phyloP scores from a whole-genome alignment of 1,284 basidiomycete genomes.

The Thelephora terrestris region DNA sequence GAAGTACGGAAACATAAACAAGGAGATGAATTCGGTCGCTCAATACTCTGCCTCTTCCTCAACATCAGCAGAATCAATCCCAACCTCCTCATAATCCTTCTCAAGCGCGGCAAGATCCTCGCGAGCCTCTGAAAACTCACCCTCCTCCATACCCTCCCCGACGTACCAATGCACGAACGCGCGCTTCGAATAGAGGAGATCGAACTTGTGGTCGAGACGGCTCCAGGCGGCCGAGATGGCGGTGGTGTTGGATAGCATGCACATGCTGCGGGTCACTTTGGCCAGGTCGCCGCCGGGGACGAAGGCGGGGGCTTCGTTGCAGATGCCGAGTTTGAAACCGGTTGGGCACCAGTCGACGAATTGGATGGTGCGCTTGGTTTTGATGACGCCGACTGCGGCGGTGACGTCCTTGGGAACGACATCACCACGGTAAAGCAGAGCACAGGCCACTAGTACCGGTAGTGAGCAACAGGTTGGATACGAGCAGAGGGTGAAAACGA shows the following conservation, averaged over 20 bases:
- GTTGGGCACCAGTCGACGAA: slow-evolving; percentile 91
- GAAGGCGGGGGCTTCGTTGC: slow-evolving; percentile 80
- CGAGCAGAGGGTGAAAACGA: slow-evolving; percentile 9
- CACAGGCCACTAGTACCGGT: slow-evolving; percentile 51
- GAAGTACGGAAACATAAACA: too few species aligned
- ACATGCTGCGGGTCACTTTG: slow-evolving; percentile 79
- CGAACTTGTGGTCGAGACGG: slow-evolving; percentile 96
- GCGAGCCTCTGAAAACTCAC: slow-evolving; percentile 95
- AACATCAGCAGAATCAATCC: slow-evolving; percentile 79
- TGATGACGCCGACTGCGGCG: slow-evolving; percentile 76
- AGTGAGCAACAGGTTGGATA: slow-evolving; percentile 6
- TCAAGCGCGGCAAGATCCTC: slow-evolving; percentile 96
- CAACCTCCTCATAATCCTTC: slow-evolving; percentile 95
- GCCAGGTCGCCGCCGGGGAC: slow-evolving; percentile 84
- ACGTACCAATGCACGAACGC: slow-evolving; percentile 94
- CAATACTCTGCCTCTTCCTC: slow-evolving; percentile 79
- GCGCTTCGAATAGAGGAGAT: slow-evolving; percentile 89
- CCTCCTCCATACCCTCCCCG: slow-evolving; percentile 98
- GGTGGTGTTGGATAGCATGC: slow-evolving; percentile 85
- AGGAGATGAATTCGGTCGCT: slow-evolving; percentile 15
- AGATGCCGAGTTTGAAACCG: slow-evolving; percentile 85
- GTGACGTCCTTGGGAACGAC: slow-evolving; percentile 89
- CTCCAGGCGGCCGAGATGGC: slow-evolving; percentile 86
- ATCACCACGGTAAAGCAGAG: slow-evolving; percentile 75
- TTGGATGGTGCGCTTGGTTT: slow-evolving; percentile 77